These are phyloP conservation scores for Penicillium sclerotigenum DNA, from an alignment of 2,329 filamentous ascomycete genomes.

Conservation along the genomic window DNA sequence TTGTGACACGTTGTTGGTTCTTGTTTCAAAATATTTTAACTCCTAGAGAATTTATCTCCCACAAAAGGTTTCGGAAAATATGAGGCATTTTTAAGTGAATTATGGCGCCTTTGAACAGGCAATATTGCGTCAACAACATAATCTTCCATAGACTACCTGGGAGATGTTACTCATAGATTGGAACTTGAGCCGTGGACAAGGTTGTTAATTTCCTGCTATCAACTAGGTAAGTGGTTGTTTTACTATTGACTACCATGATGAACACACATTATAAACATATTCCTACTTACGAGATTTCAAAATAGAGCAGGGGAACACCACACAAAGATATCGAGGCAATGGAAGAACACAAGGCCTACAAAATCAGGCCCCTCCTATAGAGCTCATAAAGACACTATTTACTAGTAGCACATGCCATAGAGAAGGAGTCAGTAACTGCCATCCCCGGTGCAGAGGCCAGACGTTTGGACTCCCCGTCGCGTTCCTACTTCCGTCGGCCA, in stretches of 20 bases:
- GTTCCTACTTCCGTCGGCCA: slow-evolving; percentile 26
- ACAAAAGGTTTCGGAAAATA: slow-evolving; percentile 11
- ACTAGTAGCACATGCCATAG: not conserved
- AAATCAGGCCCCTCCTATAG: too few species aligned
- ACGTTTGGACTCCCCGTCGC: slow-evolving; percentile 16
- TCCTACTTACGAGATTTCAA: too few species aligned
- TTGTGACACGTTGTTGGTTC: not conserved
- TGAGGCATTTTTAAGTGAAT: not conserved
- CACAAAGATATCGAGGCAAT: not conserved
- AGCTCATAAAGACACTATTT: too few species aligned
- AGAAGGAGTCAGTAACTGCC: not conserved
- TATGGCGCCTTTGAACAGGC: not conserved
- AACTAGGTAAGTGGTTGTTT: not conserved
- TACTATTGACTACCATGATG: not conserved
- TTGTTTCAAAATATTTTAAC: slow-evolving; percentile 16
- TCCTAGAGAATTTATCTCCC: not conserved
- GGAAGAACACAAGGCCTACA: not conserved
- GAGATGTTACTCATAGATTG: not conserved
- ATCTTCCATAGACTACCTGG: not conserved
- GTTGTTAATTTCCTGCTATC: not conserved
- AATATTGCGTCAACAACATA: too few species aligned
- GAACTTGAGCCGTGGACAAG: not conserved
- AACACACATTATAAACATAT: too few species aligned
- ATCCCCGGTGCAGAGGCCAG: slow-evolving; percentile 7
- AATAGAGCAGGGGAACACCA: not conserved